Evolutionary conservation across 106 monocot species (phyloP), one percentile per base, ranked within the genome.

Genomic region (Acanthochlamys bracteata): DNA sequence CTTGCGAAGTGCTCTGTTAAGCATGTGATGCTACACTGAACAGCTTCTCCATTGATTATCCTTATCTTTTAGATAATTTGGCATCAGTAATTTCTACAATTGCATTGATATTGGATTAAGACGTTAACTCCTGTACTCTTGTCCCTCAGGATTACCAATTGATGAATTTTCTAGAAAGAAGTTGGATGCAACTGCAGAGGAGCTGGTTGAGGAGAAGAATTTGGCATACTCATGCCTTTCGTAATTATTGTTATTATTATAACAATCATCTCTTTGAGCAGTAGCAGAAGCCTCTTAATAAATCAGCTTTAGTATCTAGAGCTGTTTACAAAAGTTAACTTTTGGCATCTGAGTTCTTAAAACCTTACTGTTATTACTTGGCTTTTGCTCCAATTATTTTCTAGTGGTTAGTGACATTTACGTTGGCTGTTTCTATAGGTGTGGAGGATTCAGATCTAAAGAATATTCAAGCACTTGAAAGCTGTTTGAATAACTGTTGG

Each of bases 151-250:
- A 16, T 55, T 67, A 41, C 41, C 55, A 0, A 67, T 56, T 55
- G 67, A 67, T 42, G 67, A 56, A 26, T 57, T 67, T 21, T 67
- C 56, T 14, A 67, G 67, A 41, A 67, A 67, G 41, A 67, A 56
- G 41, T 40, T 56, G 41, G 67, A 20, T 56, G 67, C 67, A 6
- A 67, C 56, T 22, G 56, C 39, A 0, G 41, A 67, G 56, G 41
- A 67, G 13, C 57, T 67, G 56, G 20, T 20, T 3, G 67, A 67
- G 41, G 67, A 67, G 55, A 67, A 67, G 41, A 55, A 53, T 23
- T 41, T 67, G 33, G 67, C 67, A 13, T 67, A 57, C 55, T 67
- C 56, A 13, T 67, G 67, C 63, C 63, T 45, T 43, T 45, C 63
- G 42, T 63, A 61, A 61, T 40, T 7, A 22, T 24, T 13, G 51